phyloP scores from a whole-genome alignment of 371 early-diverging fungal species.

The Syncephalastrum sp. region DNA sequence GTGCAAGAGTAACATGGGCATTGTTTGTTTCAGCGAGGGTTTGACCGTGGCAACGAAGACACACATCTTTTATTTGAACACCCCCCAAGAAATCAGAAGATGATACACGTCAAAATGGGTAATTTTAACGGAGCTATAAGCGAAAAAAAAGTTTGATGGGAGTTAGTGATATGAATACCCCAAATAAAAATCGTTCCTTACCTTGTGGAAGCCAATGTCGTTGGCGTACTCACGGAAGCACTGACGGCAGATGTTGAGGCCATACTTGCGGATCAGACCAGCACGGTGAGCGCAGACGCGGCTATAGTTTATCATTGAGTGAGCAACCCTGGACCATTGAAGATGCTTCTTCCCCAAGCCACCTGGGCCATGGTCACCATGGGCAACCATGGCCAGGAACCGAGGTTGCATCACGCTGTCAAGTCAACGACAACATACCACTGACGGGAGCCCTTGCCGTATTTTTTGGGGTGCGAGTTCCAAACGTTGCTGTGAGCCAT shows the following conservation, averaged over 20 bases:
- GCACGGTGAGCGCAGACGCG: slow-evolving; percentile 98
- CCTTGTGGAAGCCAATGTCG: slow-evolving; percentile 99
- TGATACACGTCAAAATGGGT: slow-evolving; percentile 1
- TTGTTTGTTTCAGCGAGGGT: slow-evolving; percentile 1
- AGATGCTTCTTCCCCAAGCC: too few relatives aligned
- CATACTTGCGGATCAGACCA: slow-evolving; percentile 99
- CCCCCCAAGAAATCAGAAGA: too few relatives aligned
- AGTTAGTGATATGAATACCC: slow-evolving; percentile 3
- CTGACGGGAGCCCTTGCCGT: slow-evolving; percentile 98
- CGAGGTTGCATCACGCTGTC: too few relatives aligned
- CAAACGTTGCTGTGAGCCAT: slow-evolving; percentile 97
- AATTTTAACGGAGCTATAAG: background rate
- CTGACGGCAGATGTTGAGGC: slow-evolving; percentile 99
- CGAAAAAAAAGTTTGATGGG: slow-evolving; percentile 9
- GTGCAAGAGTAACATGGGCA: slow-evolving; percentile 2
- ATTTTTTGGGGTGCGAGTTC: slow-evolving; percentile 95
- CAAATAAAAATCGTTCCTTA: slow-evolving; percentile 3
- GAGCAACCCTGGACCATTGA: background rate
- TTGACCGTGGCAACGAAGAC: too few relatives aligned
- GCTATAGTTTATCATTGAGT: slow-evolving; percentile 44
- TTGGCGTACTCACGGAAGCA: slow-evolving; percentile 99
- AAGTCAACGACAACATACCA: slow-evolving; percentile 63
- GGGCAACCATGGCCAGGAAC: too few relatives aligned
- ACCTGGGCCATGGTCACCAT: too few relatives aligned
- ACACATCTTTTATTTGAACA: too few relatives aligned